These are phyloP conservation scores for Fraxinus quadrangulata DNA, from an alignment of 257 asterid genomes.

Conservation along the genomic window DNA sequence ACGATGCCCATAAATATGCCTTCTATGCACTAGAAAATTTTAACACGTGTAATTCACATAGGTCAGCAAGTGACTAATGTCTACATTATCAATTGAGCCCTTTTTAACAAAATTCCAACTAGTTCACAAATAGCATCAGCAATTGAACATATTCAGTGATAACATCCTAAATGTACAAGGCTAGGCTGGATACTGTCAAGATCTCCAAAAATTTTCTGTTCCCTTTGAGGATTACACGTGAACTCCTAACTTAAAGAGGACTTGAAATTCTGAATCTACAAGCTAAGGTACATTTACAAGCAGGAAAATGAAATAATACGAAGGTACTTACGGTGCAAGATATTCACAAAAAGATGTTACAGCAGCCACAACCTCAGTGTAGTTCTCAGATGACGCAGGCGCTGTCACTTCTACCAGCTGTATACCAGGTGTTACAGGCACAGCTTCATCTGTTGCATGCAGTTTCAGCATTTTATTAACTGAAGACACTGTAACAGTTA, in stretches of 20 bases:
- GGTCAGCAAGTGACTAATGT: not conserved
- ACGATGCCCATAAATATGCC: not conserved
- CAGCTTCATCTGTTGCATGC: constrained; percentile 87
- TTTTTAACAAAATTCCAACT: not conserved
- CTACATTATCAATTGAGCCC: not conserved
- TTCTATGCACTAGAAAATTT: not conserved
- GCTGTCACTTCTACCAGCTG: constrained; percentile 95
- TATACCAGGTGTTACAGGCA: constrained; percentile 90
- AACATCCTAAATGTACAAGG: not conserved
- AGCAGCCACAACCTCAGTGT: constrained; percentile 72
- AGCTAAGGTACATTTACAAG: not conserved
- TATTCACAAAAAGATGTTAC: constrained; percentile 84
- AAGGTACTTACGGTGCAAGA: constrained; percentile 88
- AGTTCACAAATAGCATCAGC: not conserved
- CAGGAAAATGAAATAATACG: not conserved
- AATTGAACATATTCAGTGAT: not conserved
- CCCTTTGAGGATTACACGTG: not conserved
- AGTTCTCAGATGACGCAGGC: constrained; percentile 87
- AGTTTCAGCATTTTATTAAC: constrained; percentile 87
- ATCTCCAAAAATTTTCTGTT: too few relatives aligned
- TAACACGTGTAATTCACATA: not conserved
- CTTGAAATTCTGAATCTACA: not conserved
- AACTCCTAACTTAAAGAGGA: not conserved
- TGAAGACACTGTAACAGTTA: constrained; percentile 79
- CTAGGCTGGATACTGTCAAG: too few relatives aligned